These are phyloP conservation scores for Paspalum vaginatum DNA, from an alignment of 176 grass and related monocot species.

Conservation along the genomic window DNA sequence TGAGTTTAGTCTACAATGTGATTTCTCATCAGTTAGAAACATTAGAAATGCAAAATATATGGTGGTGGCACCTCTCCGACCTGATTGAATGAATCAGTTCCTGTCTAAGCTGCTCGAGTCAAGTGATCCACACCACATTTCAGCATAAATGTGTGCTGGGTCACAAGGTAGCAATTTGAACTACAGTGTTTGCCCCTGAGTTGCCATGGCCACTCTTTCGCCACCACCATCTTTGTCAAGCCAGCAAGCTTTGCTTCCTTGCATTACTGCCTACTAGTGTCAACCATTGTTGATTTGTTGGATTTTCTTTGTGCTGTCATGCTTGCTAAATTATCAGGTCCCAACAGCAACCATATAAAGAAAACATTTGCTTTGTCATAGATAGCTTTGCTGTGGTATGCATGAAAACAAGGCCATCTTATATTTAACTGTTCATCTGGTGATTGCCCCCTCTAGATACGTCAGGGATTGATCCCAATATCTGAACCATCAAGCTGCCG, in stretches of 20 bases:
- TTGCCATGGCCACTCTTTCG: background rate
- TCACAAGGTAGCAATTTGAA: background rate
- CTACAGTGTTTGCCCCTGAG: background rate
- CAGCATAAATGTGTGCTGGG: background rate
- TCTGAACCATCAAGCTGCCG: constrained; percentile 60
- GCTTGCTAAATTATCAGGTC: constrained; percentile 11
- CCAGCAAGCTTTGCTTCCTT: background rate
- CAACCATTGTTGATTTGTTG: constrained; percentile 4
- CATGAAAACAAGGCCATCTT: background rate
- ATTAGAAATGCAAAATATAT: background rate
- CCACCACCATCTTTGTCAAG: background rate
- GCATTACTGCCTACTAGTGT: constrained; percentile 18
- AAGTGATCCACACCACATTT: constrained; percentile 5
- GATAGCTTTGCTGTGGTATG: background rate
- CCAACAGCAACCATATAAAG: background rate
- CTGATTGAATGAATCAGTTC: background rate
- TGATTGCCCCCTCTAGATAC: constrained; percentile 30
- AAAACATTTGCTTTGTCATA: background rate
- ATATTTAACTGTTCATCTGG: constrained; percentile 38
- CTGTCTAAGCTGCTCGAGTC: background rate
- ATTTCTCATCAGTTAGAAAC: background rate
- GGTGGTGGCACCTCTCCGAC: background rate
- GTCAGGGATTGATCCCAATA: constrained; percentile 43
- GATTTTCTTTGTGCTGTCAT: constrained; percentile 20
- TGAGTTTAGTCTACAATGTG: background rate